Evolutionary conservation across 1,284 basidiomycete genomes (phyloP).

Genomic region (Cerrena zonata): DNA sequence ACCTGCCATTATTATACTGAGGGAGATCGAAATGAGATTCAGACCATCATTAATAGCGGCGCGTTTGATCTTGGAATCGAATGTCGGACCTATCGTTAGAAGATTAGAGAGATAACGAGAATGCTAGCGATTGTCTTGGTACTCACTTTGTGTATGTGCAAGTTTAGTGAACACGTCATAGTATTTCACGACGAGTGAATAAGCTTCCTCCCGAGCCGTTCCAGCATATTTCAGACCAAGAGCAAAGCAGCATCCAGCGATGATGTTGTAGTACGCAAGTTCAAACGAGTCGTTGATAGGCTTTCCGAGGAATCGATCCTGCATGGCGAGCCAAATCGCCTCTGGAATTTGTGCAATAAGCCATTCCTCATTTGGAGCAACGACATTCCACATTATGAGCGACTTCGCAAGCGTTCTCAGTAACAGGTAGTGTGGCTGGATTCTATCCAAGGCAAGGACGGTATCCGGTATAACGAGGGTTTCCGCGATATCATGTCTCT

Average conservation of each 20-base stretch:
- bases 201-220: conserved; percentile 82
- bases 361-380: conserved; percentile 76
- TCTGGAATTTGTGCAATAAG: conserved; percentile 69
- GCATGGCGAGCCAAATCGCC: conserved; percentile 58
- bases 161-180: conserved; percentile 73
- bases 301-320: conserved; percentile 45
- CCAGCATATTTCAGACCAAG: conserved; percentile 92
- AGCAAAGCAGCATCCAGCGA: conserved; percentile 87
- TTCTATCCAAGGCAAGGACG: conserved; percentile 69
- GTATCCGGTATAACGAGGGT: conserved; percentile 81
- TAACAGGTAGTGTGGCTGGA: conserved; percentile 85
- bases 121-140: too few species aligned
- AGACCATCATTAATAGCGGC: conserved; percentile 84
- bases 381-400: conserved; percentile 84
- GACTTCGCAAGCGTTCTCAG: conserved; percentile 74
- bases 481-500: conserved; percentile 78
- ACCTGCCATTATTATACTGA: conserved; percentile 92
- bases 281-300: conserved; percentile 72
- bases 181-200: conserved; percentile 74
- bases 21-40: conserved; percentile 78
- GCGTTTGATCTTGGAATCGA: conserved; percentile 81
- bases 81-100: conserved; percentile 57
- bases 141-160: conserved; percentile 58
- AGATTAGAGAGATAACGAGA: neutral
- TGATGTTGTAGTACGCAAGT: conserved; percentile 82